Base-by-base conservation (phyloP, 2,329 filamentous ascomycete genomes). In the Aspergillus quadrilineatus region DNA sequence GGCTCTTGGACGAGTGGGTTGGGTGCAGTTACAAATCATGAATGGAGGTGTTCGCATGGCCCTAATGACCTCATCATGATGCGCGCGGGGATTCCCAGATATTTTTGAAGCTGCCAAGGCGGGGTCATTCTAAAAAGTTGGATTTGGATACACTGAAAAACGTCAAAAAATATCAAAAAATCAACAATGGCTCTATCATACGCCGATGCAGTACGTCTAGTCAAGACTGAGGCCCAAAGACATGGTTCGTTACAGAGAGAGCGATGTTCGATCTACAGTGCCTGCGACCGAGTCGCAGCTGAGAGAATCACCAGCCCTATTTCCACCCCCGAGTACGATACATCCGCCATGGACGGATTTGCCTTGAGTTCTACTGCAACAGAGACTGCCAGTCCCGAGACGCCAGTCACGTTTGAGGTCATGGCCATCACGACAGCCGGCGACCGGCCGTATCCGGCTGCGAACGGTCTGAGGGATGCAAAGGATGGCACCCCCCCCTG, bases 281-380 rank as follows among this genome's bases (percentile, higher is more conserved):
- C 54, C 7, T 29, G 48, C 47, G 30, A 53, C 44, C 54, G 54
- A 15, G 29, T 53, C 8, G 32, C 32, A 15, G 28, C 43, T 9
- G 28, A 46, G 4, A 29, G 42, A 45, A 26, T 47, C n/a, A 17
- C 12, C 12, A 56, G 56, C 14, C 57, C 60, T 4, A 47, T 55
- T 14, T 59, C 61, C 3, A 67, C 61, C 1, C 67, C 66, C 6
- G 55, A 55, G 34, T 59, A 61, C 45, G 67, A 71, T 39, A 69
- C 68, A 1, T 70, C 67, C 6, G 67, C 66, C 4, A 69, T 70
- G 66, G 67, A 69, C 39, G 67, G 67, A 1, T 71, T 63, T 48
- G 67, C 66, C 12, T 49, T 71, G 28, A 61, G 55, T 34, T 67
- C 67, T 3, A 41, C 34, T 4, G 52, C 48, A 8, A 69, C 65